Conservation (phyloP, 352 stramenopile genomes). For the Globisporangium emineosum region DNA sequence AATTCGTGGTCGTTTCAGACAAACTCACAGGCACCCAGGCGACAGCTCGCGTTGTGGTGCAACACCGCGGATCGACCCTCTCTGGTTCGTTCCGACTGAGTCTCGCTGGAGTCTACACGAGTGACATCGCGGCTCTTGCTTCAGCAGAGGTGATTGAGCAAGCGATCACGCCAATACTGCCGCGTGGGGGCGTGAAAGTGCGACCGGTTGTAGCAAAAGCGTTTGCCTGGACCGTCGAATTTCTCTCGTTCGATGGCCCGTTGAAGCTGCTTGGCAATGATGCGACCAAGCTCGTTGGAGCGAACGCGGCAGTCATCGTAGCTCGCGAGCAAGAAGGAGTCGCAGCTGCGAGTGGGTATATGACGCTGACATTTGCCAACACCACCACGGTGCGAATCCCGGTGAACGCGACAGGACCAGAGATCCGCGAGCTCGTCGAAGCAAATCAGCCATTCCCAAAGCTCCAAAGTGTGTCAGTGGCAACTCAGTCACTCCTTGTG, state of each 20-base stretch:
- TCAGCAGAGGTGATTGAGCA: slow-evolving; percentile 23
- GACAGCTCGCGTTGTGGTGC: neutral
- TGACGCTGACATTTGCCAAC: slow-evolving; percentile 4
- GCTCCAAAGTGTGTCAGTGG: slow-evolving; percentile 1
- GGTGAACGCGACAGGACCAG: neutral
- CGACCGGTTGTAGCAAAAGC: slow-evolving; percentile 3
- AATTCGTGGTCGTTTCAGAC: neutral
- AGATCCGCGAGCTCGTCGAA: neutral
- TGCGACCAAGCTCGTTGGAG: slow-evolving; percentile 8
- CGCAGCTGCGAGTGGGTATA: neutral
- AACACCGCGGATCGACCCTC: slow-evolving; percentile 17
- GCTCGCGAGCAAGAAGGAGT: slow-evolving; percentile 20
- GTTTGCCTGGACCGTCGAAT: slow-evolving; percentile 27
- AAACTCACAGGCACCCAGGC: neutral
- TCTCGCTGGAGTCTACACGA: slow-evolving; percentile 21
- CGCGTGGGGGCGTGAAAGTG: slow-evolving; percentile 19
- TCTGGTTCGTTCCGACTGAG: slow-evolving; percentile 26
- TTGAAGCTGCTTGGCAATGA: slow-evolving; percentile 19
- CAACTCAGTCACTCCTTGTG: neutral
- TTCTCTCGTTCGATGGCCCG: slow-evolving; percentile 18
- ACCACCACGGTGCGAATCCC: neutral
- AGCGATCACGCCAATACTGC: slow-evolving; percentile 20
- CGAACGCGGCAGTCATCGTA: slow-evolving; percentile 9
- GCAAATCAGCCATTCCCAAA: neutral
- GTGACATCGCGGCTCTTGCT: slow-evolving; percentile 10